Evolutionary conservation across 1,284 basidiomycete species (phyloP), one percentile per base, ranked within the genome.

Genomic region (Apiotrichum veenhuisii): DNA sequence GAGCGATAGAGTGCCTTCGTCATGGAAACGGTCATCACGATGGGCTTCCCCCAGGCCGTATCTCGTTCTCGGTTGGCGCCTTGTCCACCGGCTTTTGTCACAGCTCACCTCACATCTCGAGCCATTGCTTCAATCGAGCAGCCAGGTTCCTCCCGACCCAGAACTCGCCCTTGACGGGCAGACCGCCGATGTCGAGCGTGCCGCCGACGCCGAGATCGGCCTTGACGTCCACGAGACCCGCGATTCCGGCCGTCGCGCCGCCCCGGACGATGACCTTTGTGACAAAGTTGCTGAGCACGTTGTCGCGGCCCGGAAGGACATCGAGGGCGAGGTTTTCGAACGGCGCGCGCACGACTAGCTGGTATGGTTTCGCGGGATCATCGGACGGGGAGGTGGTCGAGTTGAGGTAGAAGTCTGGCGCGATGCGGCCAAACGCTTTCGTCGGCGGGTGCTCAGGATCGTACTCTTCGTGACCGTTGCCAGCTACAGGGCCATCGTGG

Each of bases 221-320:
- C 11, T 68, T 62, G 27, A 59, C 59, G 52, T 65, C 70, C 10
- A 71, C 71, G 10, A 54, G 56, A 0, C 77, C 77, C 30, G 67
- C 71, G 27, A 78, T 66, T 0, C 77, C 77, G 1, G 77, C 77
- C 30, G 64, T 43, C 0, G 77, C 77, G 10, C 74, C 74, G 15
- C 77, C 75, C 55, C 69, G 71, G 63, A 77, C 72, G 8, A 78
- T 63, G 30, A 78, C 66, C 60, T 77, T 78, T 51, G 63, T 57
- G 4, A 77, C 68, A 61, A 78, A 78, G 34, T 66, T 67, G n/a
- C 64, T 64, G 41, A 78, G 56, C 22, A 75, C 61, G 14, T 47
- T 52, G 50, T 75, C 71, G 22, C 74, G 57, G 0, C 74, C 76
- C 9, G 64, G 65, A 2, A 78, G 57, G 34, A 78, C 69, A 25